phyloP scores from a whole-genome alignment of 2,329 filamentous ascomycete species.

The Sclerotinia borealis region DNA sequence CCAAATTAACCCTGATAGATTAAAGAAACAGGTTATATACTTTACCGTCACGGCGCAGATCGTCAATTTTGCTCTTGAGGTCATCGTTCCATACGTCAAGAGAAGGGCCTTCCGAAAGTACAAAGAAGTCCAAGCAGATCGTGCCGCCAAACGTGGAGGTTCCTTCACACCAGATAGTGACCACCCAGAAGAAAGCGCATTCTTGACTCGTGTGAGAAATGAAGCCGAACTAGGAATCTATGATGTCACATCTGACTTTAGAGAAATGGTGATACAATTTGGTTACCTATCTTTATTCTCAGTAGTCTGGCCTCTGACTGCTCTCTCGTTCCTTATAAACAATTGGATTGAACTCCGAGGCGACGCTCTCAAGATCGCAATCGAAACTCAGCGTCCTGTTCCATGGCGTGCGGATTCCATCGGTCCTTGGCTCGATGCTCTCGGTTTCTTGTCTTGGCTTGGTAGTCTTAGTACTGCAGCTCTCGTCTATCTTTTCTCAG shows the following conservation, averaged over 20 bases:
- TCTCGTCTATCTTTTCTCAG: conserved; percentile 82
- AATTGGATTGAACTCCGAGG: conserved; percentile 94
- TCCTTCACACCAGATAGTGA: conserved; percentile 46
- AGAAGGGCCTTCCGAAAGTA: conserved; percentile 72
- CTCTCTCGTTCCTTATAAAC: conserved; percentile 83
- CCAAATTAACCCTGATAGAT: conserved; percentile 72
- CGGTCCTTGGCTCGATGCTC: conserved; percentile 80
- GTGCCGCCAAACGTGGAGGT: conserved; percentile 50
- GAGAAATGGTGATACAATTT: conserved; percentile 87
- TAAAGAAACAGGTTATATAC: conserved; percentile 90
- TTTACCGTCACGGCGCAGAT: conserved; percentile 92
- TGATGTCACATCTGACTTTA: conserved; percentile 82
- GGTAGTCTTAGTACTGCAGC: conserved; percentile 83
- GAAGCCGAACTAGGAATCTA: conserved; percentile 80
- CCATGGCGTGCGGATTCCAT: conserved; percentile 91
- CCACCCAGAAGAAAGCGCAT: conserved; percentile 68
- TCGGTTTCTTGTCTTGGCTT: conserved; percentile 89
- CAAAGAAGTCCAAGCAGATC: conserved; percentile 61
- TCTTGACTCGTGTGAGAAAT: conserved; percentile 73
- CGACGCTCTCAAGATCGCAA: conserved; percentile 89
- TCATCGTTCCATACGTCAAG: conserved; percentile 79
- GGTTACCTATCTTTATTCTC: conserved; percentile 87
- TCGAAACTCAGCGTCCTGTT: conserved; percentile 81
- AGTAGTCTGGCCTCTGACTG: conserved; percentile 90
- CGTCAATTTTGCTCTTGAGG: conserved; percentile 78